Evolutionary conservation across 1,139 yeast genomes (phyloP).

Genomic region (Spathaspora sp.): DNA sequence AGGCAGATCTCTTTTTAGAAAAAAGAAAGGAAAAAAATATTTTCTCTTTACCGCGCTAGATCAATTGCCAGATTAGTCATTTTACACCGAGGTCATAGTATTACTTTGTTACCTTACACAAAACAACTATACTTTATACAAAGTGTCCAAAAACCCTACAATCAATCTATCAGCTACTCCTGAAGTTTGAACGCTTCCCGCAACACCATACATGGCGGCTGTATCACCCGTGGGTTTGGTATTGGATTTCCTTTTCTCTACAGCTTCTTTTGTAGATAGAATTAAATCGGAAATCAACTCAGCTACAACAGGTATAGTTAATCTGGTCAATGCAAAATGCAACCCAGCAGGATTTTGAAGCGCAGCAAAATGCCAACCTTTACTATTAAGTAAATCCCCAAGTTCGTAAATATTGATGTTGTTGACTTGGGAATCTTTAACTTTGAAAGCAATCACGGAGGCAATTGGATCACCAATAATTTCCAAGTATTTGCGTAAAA

Average conservation of each 20-base stretch:
- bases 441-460: constrained; percentile 78
- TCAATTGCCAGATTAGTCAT: constrained; percentile 10
- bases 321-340: constrained; percentile 82
- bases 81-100: neutral
- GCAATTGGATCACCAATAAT: constrained; percentile 83
- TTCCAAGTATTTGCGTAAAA: constrained; percentile 41
- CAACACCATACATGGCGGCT: constrained; percentile 92
- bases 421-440: constrained; percentile 26
- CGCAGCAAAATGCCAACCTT: constrained; percentile 90
- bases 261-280: constrained; percentile 44
- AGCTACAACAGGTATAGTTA: constrained; percentile 63
- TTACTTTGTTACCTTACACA: neutral
- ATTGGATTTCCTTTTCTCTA: constrained; percentile 29
- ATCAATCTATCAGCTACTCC: constrained; percentile 84
- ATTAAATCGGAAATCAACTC: constrained; percentile 60
- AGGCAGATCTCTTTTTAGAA: neutral
- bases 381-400: constrained; percentile 62
- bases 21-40: neutral
- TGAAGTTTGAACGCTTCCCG: constrained; percentile 80
- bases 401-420: constrained; percentile 68
- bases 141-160: constrained; percentile 74
- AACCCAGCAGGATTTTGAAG: constrained; percentile 88
- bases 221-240: constrained; percentile 51
- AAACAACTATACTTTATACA: constrained; percentile 50
- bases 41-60: constrained; percentile 13